Conservation (phyloP, 306 rosid species). For the Pyrus communis region DNA sequence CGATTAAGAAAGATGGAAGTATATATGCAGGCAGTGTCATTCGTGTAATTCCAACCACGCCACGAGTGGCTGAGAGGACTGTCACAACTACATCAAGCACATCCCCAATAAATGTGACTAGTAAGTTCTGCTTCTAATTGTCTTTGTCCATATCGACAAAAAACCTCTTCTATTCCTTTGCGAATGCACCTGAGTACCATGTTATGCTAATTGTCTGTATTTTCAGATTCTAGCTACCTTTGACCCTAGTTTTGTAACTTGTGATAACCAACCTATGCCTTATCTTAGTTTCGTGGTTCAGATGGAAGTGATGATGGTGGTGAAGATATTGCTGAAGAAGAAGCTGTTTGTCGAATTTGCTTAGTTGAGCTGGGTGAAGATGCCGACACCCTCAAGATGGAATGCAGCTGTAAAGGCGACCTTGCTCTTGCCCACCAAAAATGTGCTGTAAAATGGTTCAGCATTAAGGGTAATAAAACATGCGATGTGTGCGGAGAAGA, state of each 20-base stretch:
- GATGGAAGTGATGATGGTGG: slow-evolving; percentile 52
- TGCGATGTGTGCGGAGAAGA: slow-evolving; percentile 87
- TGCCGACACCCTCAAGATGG: slow-evolving; percentile 64
- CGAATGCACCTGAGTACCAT: not conserved
- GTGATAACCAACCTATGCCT: slow-evolving; percentile 28
- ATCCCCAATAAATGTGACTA: slow-evolving; percentile 16
- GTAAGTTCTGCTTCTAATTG: slow-evolving; percentile 9
- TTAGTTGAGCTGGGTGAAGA: slow-evolving; percentile 64
- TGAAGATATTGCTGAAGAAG: slow-evolving; percentile 66
- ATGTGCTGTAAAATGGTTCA: slow-evolving; percentile 80
- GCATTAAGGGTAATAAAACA: slow-evolving; percentile 73
- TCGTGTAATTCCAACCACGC: slow-evolving; percentile 38
- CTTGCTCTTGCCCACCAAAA: slow-evolving; percentile 81
- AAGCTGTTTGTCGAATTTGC: slow-evolving; percentile 87
- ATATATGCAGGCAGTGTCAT: slow-evolving; percentile 12
- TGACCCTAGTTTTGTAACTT: slow-evolving; percentile 12
- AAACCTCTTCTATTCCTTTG: not conserved
- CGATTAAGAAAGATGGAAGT: slow-evolving; percentile 32
- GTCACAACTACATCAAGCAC: slow-evolving; percentile 2
- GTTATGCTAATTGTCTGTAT: slow-evolving; percentile 10
- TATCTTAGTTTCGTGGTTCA: slow-evolving; percentile 44
- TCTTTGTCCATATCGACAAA: not conserved
- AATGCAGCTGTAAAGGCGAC: slow-evolving; percentile 87
- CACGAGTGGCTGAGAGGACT: slow-evolving; percentile 20
- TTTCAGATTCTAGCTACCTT: slow-evolving; percentile 7